Conservation (phyloP, 1,284 basidiomycete genomes). For the Leccinum solheimii region DNA sequence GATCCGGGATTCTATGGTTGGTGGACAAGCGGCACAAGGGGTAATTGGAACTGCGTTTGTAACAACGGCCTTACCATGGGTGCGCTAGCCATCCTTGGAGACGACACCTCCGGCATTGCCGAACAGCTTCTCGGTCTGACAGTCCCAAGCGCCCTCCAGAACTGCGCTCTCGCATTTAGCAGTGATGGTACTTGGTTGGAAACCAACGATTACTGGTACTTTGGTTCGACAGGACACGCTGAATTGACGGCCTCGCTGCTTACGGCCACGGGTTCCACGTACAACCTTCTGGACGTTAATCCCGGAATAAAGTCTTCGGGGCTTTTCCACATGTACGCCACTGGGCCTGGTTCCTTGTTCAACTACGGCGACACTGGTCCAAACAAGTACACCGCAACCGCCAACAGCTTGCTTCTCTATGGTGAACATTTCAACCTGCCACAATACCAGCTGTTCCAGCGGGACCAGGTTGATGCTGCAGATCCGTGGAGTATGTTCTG, state of each 20-base stretch:
- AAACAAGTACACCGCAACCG: slow-evolving; percentile 89
- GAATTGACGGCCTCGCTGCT: slow-evolving; percentile 86
- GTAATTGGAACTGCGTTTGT: slow-evolving; percentile 99
- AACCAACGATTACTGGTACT: slow-evolving; percentile 96
- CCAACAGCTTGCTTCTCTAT: slow-evolving; percentile 76
- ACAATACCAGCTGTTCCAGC: slow-evolving; percentile 84
- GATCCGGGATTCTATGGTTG: slow-evolving; percentile 49
- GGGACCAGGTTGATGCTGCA: slow-evolving; percentile 85
- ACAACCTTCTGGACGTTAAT: slow-evolving; percentile 72
- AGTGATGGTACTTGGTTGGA: slow-evolving; percentile 94
- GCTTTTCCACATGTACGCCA: slow-evolving; percentile 88
- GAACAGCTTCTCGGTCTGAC: slow-evolving; percentile 66
- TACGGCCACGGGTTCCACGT: slow-evolving; percentile 84
- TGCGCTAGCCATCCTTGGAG: slow-evolving; percentile 86
- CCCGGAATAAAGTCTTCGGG: slow-evolving; percentile 75
- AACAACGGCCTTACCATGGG: slow-evolving; percentile 90
- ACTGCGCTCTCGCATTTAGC: slow-evolving; percentile 70
- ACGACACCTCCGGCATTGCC: slow-evolving; percentile 79
- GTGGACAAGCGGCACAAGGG: slow-evolving; percentile 59
- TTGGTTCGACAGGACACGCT: slow-evolving; percentile 90
- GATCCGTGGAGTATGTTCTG: slow-evolving; percentile 98
- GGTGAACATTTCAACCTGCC: slow-evolving; percentile 68
- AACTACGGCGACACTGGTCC: slow-evolving; percentile 93
- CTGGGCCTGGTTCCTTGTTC: slow-evolving; percentile 86
- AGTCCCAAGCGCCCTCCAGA: slow-evolving; percentile 72